Percentiles rank a stretch among this genome's conserved stretches.
Evolutionary conservation across 306 rosid genomes (phyloP).

Genomic region (Lathyrus sativus): DNA sequence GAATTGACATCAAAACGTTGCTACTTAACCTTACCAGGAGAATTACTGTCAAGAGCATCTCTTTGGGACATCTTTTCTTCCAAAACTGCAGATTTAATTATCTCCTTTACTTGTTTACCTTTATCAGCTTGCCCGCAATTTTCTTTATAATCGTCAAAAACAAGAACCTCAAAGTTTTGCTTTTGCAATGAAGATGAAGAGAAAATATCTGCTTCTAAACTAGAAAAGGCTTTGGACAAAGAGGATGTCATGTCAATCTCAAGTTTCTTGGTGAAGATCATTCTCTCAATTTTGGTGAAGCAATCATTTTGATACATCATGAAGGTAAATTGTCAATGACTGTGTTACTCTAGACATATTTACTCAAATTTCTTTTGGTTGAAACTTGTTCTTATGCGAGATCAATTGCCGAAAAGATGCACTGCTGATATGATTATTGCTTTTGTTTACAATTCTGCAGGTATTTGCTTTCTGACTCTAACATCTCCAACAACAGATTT

Average conservation of each 20-base stretch:
- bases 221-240: conserved; percentile 64
- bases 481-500: too few relatives aligned
- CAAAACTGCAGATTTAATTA: conserved; percentile 35
- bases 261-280: conserved; percentile 73
- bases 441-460: too few relatives aligned
- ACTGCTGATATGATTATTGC: too few relatives aligned
- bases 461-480: too few relatives aligned
- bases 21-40: conserved; percentile 45
- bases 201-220: conserved; percentile 53
- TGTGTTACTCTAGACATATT: too few relatives aligned
- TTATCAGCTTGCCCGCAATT: conserved; percentile 43
- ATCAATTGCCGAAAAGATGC: too few relatives aligned
- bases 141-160: conserved; percentile 56
- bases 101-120: conserved; percentile 41
- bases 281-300: too few relatives aligned
- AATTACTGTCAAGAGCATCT: conserved; percentile 38
- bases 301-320: too few relatives aligned
- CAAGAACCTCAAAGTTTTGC: conserved; percentile 36
- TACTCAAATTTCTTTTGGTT: too few relatives aligned
- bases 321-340: too few relatives aligned
- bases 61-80: conserved; percentile 41
- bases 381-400: too few relatives aligned
- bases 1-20: conserved; percentile 40
- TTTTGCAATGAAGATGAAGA: conserved; percentile 52
- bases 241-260: conserved; percentile 64